Evolutionary conservation across 2,329 filamentous ascomycete species (phyloP), one percentile per base, ranked within the genome.

Genomic region (Fusarium solani-melongenae): DNA sequence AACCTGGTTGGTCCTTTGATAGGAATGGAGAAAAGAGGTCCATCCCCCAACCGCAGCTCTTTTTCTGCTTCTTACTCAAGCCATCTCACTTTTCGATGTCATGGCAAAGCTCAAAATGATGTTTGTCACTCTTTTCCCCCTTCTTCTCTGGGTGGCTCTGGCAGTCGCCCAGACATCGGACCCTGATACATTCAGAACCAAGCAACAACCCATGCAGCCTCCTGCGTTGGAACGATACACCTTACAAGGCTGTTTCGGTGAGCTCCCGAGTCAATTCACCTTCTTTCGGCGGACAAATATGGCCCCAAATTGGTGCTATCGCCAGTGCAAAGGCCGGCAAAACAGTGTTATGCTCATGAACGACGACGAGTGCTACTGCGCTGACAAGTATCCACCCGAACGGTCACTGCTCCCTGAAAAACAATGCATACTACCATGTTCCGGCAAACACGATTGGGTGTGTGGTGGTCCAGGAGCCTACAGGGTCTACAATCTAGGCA

Each of bases 131-230:
- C 22, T 46, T 46, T 46, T 46, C 8, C 14, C 51, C 27, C 15
- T 72, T 5, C 12, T 72, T 31, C 17, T 72, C 5, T 72, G 70
- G 65, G 49, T 12, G 51, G 17, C 60, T 38, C 44, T 66, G 41
- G 51, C 5, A 72, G 38, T 39, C 14, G 70, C 70, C n/a, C 49
- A 59, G 22, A 31, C 29, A 31, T 31, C 29, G 29, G 29, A 31
- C 29, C 29, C 29, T 31, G 8, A 31, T 9, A 31, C 29, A 10
- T 31, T 31, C 29, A 10, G 29, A 31, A 31, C 29, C 29, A 31
- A 31, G 29, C 29, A 1, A 31, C 29, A 10, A 31, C 29, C 29
- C 29, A 9, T 31, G 29, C 29, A 31, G 29, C 29, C 29, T 31
- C 29, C 29, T 31, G 8, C 9, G 10, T 31, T 31, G 8, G 9